Evolutionary conservation across 129 eudicot species (phyloP).

Genomic region (Tagetes erecta): DNA sequence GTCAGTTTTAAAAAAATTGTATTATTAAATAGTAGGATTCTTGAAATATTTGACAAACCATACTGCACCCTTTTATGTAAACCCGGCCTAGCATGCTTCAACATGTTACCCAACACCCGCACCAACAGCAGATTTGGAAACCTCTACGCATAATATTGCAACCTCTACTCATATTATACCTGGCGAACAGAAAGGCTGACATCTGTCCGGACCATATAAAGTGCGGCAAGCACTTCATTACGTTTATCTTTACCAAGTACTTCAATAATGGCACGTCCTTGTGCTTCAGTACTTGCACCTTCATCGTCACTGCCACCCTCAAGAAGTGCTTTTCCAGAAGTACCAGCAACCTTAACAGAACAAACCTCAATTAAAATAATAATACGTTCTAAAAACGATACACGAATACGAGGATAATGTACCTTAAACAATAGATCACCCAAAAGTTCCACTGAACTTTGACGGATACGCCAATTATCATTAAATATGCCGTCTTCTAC

Average conservation of each 20-base stretch:
- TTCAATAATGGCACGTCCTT: conserved; percentile 96
- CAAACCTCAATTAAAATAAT: background rate
- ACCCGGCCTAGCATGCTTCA: background rate
- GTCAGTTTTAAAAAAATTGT: background rate
- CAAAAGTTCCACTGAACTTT: conserved; percentile 93
- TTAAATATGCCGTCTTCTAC: conserved; percentile 97
- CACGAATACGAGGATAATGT: conserved; percentile 2
- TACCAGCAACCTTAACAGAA: conserved; percentile 84
- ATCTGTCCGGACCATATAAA: conserved; percentile 97
- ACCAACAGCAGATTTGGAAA: background rate
- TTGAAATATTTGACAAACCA: conserved; percentile 1
- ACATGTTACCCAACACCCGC: conserved; percentile 10
- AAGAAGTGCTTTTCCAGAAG: conserved; percentile 99
- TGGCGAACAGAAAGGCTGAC: conserved; percentile 92
- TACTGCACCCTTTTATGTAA: background rate
- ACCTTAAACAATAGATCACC: conserved; percentile 99
- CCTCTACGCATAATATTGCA: background rate
- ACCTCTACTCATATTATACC: conserved; percentile 45
- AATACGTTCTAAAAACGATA: background rate
- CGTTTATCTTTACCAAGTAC: conserved; percentile 97
- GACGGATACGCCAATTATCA: conserved; percentile 97
- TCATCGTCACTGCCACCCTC: conserved; percentile 99
- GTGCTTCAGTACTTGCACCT: conserved; percentile 99
- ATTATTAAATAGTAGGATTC: background rate
- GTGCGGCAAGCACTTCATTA: conserved; percentile 97